Evolutionary conservation across 768 basidiomycete species (phyloP).

Genomic region (Thelephora ganbajun): DNA sequence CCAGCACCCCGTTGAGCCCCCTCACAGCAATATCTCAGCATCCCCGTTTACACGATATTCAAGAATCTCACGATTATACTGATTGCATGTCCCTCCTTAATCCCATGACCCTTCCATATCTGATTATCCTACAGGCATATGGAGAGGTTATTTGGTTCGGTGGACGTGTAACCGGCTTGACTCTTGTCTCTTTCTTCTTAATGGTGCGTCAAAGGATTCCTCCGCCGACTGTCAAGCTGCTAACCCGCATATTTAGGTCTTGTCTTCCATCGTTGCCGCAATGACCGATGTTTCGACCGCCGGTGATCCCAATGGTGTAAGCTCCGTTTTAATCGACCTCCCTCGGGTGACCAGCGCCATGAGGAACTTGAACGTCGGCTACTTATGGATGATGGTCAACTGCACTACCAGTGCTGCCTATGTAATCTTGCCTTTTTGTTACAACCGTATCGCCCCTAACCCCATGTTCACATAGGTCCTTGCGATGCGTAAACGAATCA

Average conservation of each 20-base stretch:
- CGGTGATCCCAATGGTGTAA: constrained; percentile 13
- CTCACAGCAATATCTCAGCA: constrained; percentile 83
- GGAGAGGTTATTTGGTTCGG: constrained; percentile 97
- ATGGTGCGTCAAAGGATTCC: constrained; percentile 45
- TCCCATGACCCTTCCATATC: constrained; percentile 1
- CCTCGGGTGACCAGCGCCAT: constrained; percentile 23
- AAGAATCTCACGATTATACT: constrained; percentile 99
- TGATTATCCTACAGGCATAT: constrained; percentile 51
- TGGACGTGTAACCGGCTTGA: constrained; percentile 74
- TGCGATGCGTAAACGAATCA: constrained; percentile 93
- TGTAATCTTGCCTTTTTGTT: constrained; percentile 17
- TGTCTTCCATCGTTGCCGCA: constrained; percentile 95
- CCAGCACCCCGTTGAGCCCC: not conserved
- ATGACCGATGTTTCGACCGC: constrained; percentile 61
- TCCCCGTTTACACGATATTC: constrained; percentile 98
- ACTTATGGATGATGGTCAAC: constrained; percentile 94
- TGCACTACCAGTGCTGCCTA: constrained; percentile 85
- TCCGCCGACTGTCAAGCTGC: not conserved
- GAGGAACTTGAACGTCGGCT: constrained; percentile 59
- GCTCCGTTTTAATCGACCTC: constrained; percentile 15
- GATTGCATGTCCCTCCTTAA: constrained; percentile 40
- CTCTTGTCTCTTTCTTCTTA: constrained; percentile 78
- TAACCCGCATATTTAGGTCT: constrained; percentile 34
- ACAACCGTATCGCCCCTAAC: not conserved
- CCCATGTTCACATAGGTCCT: constrained; percentile 45